Conservation (phyloP, 352 stramenopile genomes). For the Pythium aphanidermatum region DNA sequence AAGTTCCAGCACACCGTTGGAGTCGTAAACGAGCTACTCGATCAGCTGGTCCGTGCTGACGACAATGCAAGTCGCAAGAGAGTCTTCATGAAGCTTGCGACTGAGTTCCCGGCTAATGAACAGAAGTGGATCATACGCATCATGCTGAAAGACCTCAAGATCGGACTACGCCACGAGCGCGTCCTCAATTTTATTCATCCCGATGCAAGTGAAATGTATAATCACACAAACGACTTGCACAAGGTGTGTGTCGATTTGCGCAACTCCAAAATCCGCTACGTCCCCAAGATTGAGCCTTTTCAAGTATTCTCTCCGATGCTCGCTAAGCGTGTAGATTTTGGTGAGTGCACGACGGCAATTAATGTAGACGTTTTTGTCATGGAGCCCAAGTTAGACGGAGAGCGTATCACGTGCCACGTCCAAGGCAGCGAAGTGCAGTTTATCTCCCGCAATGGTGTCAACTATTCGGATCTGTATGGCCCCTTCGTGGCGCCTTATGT, state of each 20-base stretch:
- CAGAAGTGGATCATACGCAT: constrained; percentile 84
- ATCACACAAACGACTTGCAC: constrained; percentile 81
- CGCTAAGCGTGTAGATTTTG: constrained; percentile 80
- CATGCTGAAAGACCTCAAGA: constrained; percentile 84
- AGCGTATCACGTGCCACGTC: constrained; percentile 80
- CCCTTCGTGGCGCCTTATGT: constrained; percentile 56
- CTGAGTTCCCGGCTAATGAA: constrained; percentile 64
- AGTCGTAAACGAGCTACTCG: constrained; percentile 56
- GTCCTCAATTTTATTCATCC: constrained; percentile 79
- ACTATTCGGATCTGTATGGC: constrained; percentile 74
- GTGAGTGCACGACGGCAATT: constrained; percentile 69
- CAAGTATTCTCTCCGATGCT: constrained; percentile 86
- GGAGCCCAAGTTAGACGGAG: constrained; percentile 81
- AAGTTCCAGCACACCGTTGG: constrained; percentile 49
- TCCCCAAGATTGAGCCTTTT: constrained; percentile 71
- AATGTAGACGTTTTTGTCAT: constrained; percentile 69
- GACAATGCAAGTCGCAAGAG: constrained; percentile 35
- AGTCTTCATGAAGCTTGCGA: constrained; percentile 69
- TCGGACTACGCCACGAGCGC: constrained; percentile 72
- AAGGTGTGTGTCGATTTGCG: constrained; percentile 66
- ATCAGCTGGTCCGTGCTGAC: constrained; percentile 43
- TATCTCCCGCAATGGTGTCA: constrained; percentile 80
- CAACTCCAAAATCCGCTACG: constrained; percentile 77
- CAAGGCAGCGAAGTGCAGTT: constrained; percentile 58
- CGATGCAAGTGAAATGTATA: constrained; percentile 83